Evolutionary conservation across 441 rosid species (phyloP).

Genomic region (Corymbia citriodora): DNA sequence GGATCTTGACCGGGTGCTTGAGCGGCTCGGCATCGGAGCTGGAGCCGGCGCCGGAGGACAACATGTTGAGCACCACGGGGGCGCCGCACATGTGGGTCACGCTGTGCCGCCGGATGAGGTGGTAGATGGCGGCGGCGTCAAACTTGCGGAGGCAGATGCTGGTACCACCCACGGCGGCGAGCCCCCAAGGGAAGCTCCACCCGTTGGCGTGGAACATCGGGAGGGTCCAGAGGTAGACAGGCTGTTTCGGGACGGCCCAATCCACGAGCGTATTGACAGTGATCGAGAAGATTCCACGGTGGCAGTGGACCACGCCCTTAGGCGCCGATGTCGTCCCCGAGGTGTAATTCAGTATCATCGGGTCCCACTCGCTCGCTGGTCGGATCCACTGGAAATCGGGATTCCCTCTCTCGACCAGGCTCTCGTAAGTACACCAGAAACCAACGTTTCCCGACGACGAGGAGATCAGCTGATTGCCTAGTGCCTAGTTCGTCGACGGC

Average conservation of each 20-base stretch:
- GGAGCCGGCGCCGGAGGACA: conserved; percentile 22
- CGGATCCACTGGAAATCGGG: conserved; percentile 39
- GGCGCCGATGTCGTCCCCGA: conserved; percentile 91
- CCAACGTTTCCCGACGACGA: background rate
- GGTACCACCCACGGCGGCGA: conserved; percentile 75
- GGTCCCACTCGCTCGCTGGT: conserved; percentile 50
- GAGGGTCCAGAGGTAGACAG: conserved; percentile 74
- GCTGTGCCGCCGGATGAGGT: conserved; percentile 34
- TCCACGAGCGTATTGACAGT: conserved; percentile 42
- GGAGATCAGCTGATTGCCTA: background rate
- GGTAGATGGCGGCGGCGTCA: conserved; percentile 37
- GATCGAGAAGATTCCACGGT: conserved; percentile 42
- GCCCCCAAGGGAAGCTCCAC: conserved; percentile 76
- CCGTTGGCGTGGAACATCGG: conserved; percentile 86
- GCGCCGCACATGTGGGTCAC: conserved; percentile 90
- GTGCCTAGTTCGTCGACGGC: background rate
- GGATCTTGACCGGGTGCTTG: conserved; percentile 34
- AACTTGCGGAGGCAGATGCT: conserved; percentile 61
- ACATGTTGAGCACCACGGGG: conserved; percentile 77
- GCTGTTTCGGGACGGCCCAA: conserved; percentile 62
- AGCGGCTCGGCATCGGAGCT: conserved; percentile 22
- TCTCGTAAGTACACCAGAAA: conserved; percentile 33
- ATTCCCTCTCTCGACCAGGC: conserved; percentile 34
- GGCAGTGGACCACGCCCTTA: conserved; percentile 74
- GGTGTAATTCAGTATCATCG: conserved; percentile 46